Evolutionary conservation across 2,329 filamentous ascomycete genomes (phyloP).

Genomic region (Sporothrix brunneoviolacea): DNA sequence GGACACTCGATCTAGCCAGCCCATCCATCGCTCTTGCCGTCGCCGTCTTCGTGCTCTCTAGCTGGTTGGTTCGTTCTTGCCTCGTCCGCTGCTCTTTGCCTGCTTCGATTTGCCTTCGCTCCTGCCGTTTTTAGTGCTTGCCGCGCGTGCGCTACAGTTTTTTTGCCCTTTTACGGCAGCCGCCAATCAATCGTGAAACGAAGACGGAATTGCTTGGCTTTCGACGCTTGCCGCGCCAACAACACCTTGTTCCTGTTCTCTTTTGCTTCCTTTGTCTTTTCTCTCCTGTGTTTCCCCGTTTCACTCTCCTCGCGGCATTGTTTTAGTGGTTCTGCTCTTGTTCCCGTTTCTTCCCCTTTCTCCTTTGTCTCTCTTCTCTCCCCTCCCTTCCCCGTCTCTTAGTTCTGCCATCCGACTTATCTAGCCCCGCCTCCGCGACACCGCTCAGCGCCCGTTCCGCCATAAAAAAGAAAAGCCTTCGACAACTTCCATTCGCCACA

Average conservation of each 20-base stretch:
- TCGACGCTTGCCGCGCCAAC: neutral
- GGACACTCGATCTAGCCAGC: neutral
- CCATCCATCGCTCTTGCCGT: neutral
- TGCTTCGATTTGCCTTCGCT: neutral
- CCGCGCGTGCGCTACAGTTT: neutral
- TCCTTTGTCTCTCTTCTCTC: neutral
- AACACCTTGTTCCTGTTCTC: neutral
- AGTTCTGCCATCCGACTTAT: neutral
- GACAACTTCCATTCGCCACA: neutral
- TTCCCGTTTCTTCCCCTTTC: neutral
- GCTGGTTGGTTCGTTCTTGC: neutral
- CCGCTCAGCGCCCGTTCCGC: constrained; percentile 1
- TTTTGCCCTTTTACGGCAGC: neutral
- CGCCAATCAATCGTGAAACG: constrained; percentile 1
- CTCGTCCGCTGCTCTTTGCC: neutral
- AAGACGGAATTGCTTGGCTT: neutral
- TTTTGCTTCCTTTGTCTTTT: neutral
- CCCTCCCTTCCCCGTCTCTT: too few relatives aligned
- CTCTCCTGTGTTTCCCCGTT: neutral
- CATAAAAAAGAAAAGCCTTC: neutral
- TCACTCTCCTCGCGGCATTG: neutral
- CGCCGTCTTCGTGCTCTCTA: neutral
- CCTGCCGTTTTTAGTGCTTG: neutral
- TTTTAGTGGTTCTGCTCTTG: neutral
- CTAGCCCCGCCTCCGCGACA: constrained; percentile 7